Evolutionary conservation across 148 eudicot species (phyloP).

Genomic region (Chenopodium album): DNA sequence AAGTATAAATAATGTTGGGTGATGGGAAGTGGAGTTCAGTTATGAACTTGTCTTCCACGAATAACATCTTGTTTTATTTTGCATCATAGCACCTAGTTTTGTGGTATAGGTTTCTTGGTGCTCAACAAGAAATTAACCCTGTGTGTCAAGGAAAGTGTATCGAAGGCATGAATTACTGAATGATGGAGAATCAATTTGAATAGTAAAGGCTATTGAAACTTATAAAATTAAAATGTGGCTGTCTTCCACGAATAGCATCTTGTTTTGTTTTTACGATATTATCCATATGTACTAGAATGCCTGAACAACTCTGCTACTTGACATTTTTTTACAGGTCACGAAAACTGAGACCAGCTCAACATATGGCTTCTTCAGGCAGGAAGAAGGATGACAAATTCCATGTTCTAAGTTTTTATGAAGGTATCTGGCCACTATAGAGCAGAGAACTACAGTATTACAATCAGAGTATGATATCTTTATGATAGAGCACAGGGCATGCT

Average conservation of each 20-base stretch:
- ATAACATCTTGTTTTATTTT: too few species aligned
- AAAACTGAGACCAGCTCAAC: slow-evolving; percentile 75
- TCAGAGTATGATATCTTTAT: background rate
- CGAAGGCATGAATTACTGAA: background rate
- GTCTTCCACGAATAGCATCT: background rate
- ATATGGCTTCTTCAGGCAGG: slow-evolving; percentile 66
- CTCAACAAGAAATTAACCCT: too few species aligned
- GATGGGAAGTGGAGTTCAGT: background rate
- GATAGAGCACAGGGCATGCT: slow-evolving; percentile 12
- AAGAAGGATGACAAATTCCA: slow-evolving; percentile 37
- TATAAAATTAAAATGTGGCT: background rate
- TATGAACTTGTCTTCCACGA: too few species aligned
- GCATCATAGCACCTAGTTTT: too few species aligned
- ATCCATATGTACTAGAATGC: background rate
- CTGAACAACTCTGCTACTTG: slow-evolving; percentile 4
- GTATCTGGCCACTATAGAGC: background rate
- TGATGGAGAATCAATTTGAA: background rate
- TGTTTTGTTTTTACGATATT: background rate
- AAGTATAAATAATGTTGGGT: background rate
- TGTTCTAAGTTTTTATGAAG: background rate
- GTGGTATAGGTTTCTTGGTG: too few species aligned
- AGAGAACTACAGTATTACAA: background rate
- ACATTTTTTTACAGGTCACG: slow-evolving; percentile 50
- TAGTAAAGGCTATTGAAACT: too few species aligned
- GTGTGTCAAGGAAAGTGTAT: too few species aligned